Percentiles rank a stretch among this genome's conserved stretches.
Evolutionary conservation across 2,329 filamentous ascomycete genomes (phyloP).

Genomic region (Fusarium sp.): DNA sequence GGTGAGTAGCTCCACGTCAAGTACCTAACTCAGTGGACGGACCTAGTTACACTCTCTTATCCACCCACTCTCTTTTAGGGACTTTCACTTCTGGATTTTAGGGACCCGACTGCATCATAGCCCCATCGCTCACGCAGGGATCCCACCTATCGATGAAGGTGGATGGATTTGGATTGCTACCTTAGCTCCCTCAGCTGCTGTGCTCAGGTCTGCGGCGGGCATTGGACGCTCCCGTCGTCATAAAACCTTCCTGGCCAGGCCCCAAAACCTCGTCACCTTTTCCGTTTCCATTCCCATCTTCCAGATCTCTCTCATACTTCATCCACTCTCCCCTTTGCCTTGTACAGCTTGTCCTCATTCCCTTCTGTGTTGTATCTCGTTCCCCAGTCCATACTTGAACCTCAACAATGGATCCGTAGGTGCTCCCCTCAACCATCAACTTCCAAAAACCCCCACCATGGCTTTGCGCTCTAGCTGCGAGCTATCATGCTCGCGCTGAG

Average conservation of each 20-base stretch:
- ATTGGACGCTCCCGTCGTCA: conserved; percentile 41
- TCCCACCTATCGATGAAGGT: conserved; percentile 11
- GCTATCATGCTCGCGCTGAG: conserved; percentile 32
- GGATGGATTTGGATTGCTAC: conserved; percentile 12
- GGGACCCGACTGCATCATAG: conserved; percentile 40
- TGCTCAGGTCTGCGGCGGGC: conserved; percentile 11
- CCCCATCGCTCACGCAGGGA: conserved; percentile 40
- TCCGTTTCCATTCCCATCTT: conserved; percentile 17
- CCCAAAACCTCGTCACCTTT: conserved; percentile 38
- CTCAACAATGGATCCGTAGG: conserved; percentile 42
- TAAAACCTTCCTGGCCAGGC: conserved; percentile 41
- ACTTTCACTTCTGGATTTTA: conserved; percentile 9
- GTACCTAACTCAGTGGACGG: conserved; percentile 7
- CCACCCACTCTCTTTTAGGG: conserved; percentile 30
- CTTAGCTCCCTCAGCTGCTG: conserved; percentile 38
- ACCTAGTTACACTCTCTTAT: conserved; percentile 12
- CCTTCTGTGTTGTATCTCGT: conserved; percentile 7
- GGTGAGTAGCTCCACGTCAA: conserved; percentile 1
- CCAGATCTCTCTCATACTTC: conserved; percentile 23
- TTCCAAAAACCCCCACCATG: conserved; percentile 40
- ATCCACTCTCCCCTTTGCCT: conserved; percentile 19
- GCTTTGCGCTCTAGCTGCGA: conserved; percentile 13
- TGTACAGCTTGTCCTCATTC: neutral
- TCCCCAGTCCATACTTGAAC: conserved; percentile 21
- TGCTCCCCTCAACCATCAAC: conserved; percentile 26